Evolutionary conservation across 75 land plant species (phyloP), one percentile per base, ranked within the genome.

Genomic region (Selaginella moellendorffii): DNA sequence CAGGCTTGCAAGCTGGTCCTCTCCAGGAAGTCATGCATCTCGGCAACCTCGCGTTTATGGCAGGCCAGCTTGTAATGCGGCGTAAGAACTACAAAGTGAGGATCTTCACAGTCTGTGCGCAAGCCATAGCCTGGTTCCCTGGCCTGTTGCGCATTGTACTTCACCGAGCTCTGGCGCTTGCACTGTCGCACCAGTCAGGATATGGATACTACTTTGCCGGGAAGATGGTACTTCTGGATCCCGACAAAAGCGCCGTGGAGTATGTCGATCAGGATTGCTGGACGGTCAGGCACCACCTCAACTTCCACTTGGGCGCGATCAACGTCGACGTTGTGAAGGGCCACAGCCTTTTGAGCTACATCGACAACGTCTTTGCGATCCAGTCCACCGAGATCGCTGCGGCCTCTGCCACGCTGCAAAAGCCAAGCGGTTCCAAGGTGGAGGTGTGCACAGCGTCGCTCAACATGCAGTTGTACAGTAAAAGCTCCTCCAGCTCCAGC

Each of bases 291-390:
- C 28, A 54, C 19, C 69, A 77, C 53, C 19, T 74, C 36, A 20
- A 53, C 20, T 77, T 77, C 18, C 64, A 75, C 51, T 54, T 77
- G 28, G 66, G 65, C 14, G 42, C 27, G 1, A 56, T 65, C 27
- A 63, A 77, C 2, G 8, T 75, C 65, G 79, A 69, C 2, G 68
- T 27, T 1, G 54, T 65, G 53, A 75, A 69, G 23, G 72, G 63
- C 28, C 79, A 77, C 46, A 63, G 73, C 24, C 61, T 77, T 0
- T 52, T 77, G 18, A 74, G 77, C 36, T 77, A 77, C 30, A 77
- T 77, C 12, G 78, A 77, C 12, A 65, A 69, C 9, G 72, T 77
- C 9, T 77, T 77, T 62, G 78, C 78, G 14, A 58, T 77, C 28
- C 62, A 75, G 1, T 20, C 56, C 0, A 17, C 56, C 1, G 19